A percentile compares a stretch with the other conserved stretches of the same genome.
Conservation (phyloP, 2,329 filamentous ascomycete genomes). For the Calonectria pauciramosa region DNA sequence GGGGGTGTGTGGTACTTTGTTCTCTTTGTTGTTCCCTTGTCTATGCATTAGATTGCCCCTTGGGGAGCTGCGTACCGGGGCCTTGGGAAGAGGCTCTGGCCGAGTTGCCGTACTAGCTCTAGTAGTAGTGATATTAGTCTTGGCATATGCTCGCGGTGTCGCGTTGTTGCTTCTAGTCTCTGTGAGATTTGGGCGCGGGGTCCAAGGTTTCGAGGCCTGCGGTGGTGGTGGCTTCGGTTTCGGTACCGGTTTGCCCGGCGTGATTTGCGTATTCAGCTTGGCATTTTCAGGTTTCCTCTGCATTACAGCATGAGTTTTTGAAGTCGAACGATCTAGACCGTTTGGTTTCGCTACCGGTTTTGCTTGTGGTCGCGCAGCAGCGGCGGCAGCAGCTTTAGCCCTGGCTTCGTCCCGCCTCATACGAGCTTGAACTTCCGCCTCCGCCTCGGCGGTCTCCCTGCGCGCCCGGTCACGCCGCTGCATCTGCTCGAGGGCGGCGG, state of each 20-base stretch:
- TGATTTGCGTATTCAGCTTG: neutral
- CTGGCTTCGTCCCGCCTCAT: conserved; percentile 16
- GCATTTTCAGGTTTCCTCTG: neutral
- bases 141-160: neutral
- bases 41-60: neutral
- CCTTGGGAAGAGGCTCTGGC: neutral
- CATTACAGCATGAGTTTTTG: neutral
- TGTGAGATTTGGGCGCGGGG: neutral
- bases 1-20: conserved; percentile 21
- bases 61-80: neutral
- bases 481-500: conserved; percentile 48
- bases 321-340: neutral
- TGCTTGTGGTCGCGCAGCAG: neutral
- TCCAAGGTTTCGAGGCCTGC: neutral
- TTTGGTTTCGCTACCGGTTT: neutral
- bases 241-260: neutral
- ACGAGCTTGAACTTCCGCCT: conserved; percentile 26
- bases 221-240: neutral
- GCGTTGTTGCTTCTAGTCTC: conserved; percentile 1
- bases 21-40: conserved; percentile 44
- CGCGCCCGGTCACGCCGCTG: conserved; percentile 44
- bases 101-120: neutral
- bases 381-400: neutral
- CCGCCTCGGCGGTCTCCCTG: conserved; percentile 32
- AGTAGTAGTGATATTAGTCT: neutral